Percentiles rank a stretch among this genome's conserved stretches.
Evolutionary conservation across 2,329 filamentous ascomycete genomes (phyloP).

Genomic region (Monilinia vaccinii-corymbosi): DNA sequence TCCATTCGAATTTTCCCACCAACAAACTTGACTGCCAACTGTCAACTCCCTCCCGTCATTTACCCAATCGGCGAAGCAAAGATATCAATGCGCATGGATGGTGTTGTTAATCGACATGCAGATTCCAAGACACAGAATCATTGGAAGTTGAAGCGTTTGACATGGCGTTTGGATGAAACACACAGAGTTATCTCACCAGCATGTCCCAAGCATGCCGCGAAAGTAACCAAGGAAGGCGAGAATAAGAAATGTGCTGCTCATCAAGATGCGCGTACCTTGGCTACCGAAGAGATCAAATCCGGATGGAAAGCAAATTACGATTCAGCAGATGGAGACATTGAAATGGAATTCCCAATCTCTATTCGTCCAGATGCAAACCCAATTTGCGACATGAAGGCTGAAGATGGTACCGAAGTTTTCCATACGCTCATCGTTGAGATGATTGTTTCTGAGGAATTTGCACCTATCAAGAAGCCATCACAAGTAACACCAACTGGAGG

Average conservation of each 20-base stretch:
- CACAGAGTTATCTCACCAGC: conserved; percentile 70
- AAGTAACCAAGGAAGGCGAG: conserved; percentile 34
- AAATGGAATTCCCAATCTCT: conserved; percentile 65
- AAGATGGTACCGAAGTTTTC: conserved; percentile 66
- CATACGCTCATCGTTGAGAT: conserved; percentile 88
- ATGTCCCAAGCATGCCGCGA: conserved; percentile 65
- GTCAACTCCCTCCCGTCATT: conserved; percentile 73
- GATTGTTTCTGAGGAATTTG: conserved; percentile 87
- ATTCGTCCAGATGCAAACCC: conserved; percentile 51
- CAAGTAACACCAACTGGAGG: conserved; percentile 79
- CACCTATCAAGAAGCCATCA: conserved; percentile 55
- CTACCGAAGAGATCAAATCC: conserved; percentile 69
- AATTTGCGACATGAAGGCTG: conserved; percentile 67
- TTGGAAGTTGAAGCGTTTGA: conserved; percentile 86
- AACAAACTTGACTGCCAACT: conserved; percentile 81
- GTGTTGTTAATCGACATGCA: conserved; percentile 64
- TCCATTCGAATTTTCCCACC: conserved; percentile 93
- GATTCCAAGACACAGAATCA: conserved; percentile 63
- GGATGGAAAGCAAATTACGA: conserved; percentile 78
- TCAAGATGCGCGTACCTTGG: conserved; percentile 67
- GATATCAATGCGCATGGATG: conserved; percentile 72
- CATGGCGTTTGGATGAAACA: conserved; percentile 88
- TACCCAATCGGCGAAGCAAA: conserved; percentile 79
- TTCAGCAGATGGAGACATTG: conserved; percentile 61
- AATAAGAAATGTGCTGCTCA: conserved; percentile 60